Evolutionary conservation across 768 basidiomycete genomes (phyloP).

Genomic region (Leucocoprinus sp.): DNA sequence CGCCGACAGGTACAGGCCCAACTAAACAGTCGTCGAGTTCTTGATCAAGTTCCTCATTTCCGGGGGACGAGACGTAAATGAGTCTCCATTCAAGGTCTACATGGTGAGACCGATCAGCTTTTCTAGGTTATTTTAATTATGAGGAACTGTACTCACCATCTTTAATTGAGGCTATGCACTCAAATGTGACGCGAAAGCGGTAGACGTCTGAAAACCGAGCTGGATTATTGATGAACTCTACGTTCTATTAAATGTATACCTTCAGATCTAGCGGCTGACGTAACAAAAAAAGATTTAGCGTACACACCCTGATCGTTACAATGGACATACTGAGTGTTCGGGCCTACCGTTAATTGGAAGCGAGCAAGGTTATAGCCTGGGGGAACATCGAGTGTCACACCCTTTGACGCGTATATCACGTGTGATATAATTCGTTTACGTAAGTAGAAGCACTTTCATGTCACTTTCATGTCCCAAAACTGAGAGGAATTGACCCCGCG

Average conservation of each 20-base stretch:
- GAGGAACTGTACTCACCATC: slow-evolving; percentile 52
- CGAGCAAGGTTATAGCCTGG: not conserved
- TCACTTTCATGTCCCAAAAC: no score
- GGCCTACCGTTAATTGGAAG: slow-evolving; percentile 1
- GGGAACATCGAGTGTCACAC: not conserved
- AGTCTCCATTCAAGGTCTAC: slow-evolving; percentile 98
- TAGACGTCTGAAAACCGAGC: slow-evolving; percentile 88
- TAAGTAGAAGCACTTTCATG: not conserved
- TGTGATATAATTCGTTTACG: not conserved
- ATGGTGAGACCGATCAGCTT: not conserved
- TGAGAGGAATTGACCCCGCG: no score
- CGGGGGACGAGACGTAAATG: slow-evolving; percentile 93
- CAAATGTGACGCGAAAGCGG: slow-evolving; percentile 92
- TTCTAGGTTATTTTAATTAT: no score
- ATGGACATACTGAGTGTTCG: slow-evolving; percentile 34
- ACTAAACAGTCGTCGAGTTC: slow-evolving; percentile 97
- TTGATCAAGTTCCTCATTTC: slow-evolving; percentile 86
- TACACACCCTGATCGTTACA: slow-evolving; percentile 57
- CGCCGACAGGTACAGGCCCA: slow-evolving; percentile 92
- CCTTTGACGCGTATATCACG: slow-evolving; percentile 8
- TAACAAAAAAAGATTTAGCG: slow-evolving; percentile 10
- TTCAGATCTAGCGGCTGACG: slow-evolving; percentile 1
- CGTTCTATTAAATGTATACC: slow-evolving; percentile 41
- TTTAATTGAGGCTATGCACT: slow-evolving; percentile 85
- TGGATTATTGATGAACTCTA: slow-evolving; percentile 89